Conservation (phyloP, 768 basidiomycete species). For the Holtermannia corniformis region DNA sequence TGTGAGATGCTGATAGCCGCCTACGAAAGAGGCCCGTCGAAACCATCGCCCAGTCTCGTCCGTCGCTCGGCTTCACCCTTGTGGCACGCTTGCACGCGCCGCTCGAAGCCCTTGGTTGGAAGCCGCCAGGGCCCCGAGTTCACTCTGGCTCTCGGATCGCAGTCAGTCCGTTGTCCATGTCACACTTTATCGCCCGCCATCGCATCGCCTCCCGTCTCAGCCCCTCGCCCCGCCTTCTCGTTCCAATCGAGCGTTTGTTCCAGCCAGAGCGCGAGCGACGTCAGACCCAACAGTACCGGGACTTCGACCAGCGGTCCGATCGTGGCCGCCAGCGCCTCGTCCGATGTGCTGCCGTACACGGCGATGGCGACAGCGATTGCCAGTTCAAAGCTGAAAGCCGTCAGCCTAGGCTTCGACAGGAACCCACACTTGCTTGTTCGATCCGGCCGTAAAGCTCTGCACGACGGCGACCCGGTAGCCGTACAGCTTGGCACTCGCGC, state of each 20-base stretch:
- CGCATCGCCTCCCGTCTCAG: no score
- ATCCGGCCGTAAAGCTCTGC: slow-evolving; percentile 69
- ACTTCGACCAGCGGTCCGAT: slow-evolving; percentile 47
- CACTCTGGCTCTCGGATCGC: no score
- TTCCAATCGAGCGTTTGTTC: slow-evolving; percentile 45
- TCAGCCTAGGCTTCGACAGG: neutral
- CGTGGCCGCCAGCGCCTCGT: slow-evolving; percentile 72
- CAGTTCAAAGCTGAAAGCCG: slow-evolving; percentile 49
- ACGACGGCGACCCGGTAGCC: slow-evolving; percentile 66
- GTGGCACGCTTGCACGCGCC: no score
- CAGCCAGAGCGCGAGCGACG: slow-evolving; percentile 54
- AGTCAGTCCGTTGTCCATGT: no score
- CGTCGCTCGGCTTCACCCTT: no score
- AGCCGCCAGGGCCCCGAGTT: no score
- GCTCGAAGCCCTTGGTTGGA: no score
- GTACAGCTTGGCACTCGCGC: slow-evolving; percentile 28
- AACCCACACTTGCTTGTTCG: slow-evolving; percentile 61
- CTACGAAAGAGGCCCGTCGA: no score
- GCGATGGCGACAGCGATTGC: slow-evolving; percentile 75
- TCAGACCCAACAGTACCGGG: slow-evolving; percentile 61
- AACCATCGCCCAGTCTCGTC: no score
- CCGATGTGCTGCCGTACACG: slow-evolving; percentile 64
- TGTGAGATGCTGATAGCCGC: no score
- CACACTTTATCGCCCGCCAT: no score
- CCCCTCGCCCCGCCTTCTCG: no score